Evolutionary conservation across 345 rosid species (phyloP).

Genomic region (Acer saccharum): DNA sequence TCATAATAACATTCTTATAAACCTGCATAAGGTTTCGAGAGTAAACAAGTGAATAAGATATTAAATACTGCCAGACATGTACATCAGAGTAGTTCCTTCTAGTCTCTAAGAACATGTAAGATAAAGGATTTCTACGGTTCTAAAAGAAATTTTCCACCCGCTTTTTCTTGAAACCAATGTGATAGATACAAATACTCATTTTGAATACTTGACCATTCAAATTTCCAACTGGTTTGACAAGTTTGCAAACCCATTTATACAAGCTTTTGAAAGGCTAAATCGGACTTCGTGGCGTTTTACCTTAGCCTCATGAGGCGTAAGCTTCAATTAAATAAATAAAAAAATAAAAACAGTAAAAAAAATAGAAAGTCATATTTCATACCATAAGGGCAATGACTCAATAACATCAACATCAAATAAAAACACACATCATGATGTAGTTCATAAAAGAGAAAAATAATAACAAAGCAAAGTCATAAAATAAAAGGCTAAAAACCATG

Average conservation of each 20-base stretch:
- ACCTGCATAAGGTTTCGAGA: slow-evolving; percentile 51
- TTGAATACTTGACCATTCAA: neutral
- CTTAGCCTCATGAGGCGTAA: too few species aligned
- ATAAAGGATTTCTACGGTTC: neutral
- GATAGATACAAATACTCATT: neutral
- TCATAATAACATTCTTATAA: slow-evolving; percentile 63
- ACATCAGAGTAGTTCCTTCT: neutral
- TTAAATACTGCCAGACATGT: neutral
- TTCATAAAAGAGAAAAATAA: too few species aligned
- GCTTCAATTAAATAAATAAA: too few species aligned
- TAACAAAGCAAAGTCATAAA: too few species aligned
- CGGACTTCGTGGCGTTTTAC: too few species aligned
- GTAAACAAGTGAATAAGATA: slow-evolving; percentile 19
- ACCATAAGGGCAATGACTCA: too few species aligned
- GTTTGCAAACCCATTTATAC: neutral
- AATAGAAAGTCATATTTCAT: too few species aligned
- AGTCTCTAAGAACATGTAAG: neutral
- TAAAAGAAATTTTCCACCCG: neutral
- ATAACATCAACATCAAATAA: too few species aligned
- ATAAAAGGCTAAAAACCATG: too few species aligned
- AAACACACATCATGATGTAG: too few species aligned
- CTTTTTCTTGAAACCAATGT: neutral
- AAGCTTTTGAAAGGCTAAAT: too few species aligned
- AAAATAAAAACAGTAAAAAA: too few species aligned
- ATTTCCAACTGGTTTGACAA: neutral